A percentile compares a stretch with the other conserved stretches of the same genome.
These are phyloP conservation scores for Dactylellina haptotyla DNA, from an alignment of 2,329 filamentous ascomycete genomes.

Conservation along the genomic window DNA sequence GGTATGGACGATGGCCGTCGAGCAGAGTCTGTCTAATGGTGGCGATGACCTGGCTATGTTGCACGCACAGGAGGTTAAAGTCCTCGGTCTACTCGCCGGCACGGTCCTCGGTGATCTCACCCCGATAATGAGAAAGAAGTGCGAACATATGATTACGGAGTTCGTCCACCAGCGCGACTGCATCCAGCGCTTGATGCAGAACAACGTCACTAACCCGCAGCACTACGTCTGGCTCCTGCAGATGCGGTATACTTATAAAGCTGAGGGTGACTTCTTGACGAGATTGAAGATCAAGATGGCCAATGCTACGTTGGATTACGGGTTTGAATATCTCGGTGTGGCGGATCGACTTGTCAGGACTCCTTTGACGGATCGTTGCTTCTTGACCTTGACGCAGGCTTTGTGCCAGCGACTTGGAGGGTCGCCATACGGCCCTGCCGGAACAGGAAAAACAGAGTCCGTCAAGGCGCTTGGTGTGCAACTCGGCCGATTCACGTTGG, in stretches of 20 bases:
- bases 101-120: slow-evolving; percentile 91
- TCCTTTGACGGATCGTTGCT: slow-evolving; percentile 96
- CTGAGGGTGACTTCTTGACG: slow-evolving; percentile 81
- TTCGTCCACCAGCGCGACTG: slow-evolving; percentile 97
- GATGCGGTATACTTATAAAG: slow-evolving; percentile 92
- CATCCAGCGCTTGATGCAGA: slow-evolving; percentile 83
- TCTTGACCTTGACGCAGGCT: slow-evolving; percentile 95
- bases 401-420: slow-evolving; percentile 94
- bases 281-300: slow-evolving; percentile 95
- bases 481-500: slow-evolving; percentile 94
- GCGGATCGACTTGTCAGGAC: slow-evolving; percentile 95
- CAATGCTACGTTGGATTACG: slow-evolving; percentile 93
- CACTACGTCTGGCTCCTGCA: slow-evolving; percentile 94
- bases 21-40: slow-evolving; percentile 76
- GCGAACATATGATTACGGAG: slow-evolving; percentile 97
- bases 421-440: slow-evolving; percentile 95
- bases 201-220: slow-evolving; percentile 76
- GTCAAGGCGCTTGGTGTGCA: slow-evolving; percentile 98
- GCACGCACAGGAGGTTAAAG: slow-evolving; percentile 82
- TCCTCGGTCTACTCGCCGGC: slow-evolving; percentile 84
- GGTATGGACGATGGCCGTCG: slow-evolving; percentile 90
- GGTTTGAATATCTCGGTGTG: slow-evolving; percentile 97
- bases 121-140: slow-evolving; percentile 89
- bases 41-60: slow-evolving; percentile 75
- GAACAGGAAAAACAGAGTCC: slow-evolving; percentile 98